Conservation (phyloP, 306 rosid genomes). For the Chamaecrista fasciculata region DNA sequence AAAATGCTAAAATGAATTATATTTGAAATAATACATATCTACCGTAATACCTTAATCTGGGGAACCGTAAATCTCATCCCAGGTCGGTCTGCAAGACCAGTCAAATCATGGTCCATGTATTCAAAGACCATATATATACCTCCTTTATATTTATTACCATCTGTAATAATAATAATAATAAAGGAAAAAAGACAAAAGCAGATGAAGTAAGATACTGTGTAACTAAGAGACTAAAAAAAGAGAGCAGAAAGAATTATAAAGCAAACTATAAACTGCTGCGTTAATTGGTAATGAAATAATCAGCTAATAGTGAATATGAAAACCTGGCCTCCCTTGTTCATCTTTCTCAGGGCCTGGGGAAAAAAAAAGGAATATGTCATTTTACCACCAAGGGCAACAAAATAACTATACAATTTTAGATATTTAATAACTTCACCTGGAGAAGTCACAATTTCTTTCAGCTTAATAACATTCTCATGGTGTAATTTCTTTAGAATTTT, state of each 20-base stretch:
- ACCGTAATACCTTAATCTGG: conserved; percentile 55
- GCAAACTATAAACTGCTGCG: background rate
- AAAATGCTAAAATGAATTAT: conserved; percentile 5
- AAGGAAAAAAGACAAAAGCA: background rate
- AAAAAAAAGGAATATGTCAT: conserved; percentile 7
- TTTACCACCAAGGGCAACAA: background rate
- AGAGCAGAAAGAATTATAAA: conserved; percentile 1
- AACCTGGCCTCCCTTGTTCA: conserved; percentile 58
- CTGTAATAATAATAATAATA: conserved; percentile 32
- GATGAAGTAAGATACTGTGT: background rate
- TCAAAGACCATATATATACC: conserved; percentile 80
- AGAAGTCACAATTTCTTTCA: conserved; percentile 70
- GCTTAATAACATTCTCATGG: conserved; percentile 65
- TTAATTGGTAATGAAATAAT: background rate
- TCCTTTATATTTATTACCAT: conserved; percentile 58
- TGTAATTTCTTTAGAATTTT: conserved; percentile 64
- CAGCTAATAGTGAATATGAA: conserved; percentile 9
- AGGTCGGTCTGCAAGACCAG: conserved; percentile 71
- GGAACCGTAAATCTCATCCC: conserved; percentile 71
- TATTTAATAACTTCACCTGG: conserved; percentile 39
- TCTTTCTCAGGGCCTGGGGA: conserved; percentile 54
- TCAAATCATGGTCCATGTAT: conserved; percentile 81
- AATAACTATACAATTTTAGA: background rate
- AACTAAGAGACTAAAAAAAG: conserved; percentile 14
- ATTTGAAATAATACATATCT: conserved; percentile 1